A percentile compares a stretch with the other conserved stretches of the same genome.
phyloP scores from a whole-genome alignment of 1,284 basidiomycete genomes.

The Paramarasmius palmivorus region DNA sequence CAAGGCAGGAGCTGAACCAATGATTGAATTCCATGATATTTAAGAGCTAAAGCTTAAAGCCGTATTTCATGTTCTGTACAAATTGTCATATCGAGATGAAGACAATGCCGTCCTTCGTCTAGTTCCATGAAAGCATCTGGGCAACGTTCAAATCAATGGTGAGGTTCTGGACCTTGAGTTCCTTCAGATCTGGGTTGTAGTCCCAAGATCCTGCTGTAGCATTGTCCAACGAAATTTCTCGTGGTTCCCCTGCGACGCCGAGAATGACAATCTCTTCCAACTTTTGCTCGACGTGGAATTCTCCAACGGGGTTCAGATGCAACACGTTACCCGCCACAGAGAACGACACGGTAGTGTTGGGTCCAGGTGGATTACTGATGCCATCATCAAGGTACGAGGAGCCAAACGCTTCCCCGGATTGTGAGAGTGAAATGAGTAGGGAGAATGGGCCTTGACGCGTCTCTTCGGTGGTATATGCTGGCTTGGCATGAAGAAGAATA shows the following conservation, averaged over 20 bases:
- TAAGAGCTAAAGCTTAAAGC: too few species aligned
- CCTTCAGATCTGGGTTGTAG: background rate
- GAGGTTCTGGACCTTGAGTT: background rate
- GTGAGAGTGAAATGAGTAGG: conserved; percentile 53
- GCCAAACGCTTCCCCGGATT: conserved; percentile 49
- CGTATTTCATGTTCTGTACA: too few species aligned
- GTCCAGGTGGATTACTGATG: conserved; percentile 50
- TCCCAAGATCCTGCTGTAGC: background rate
- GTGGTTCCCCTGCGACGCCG: conserved; percentile 39
- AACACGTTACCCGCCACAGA: conserved; percentile 31
- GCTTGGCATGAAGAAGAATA: conserved; percentile 55
- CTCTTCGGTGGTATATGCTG: conserved; percentile 60
- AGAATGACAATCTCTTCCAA: conserved; percentile 50
- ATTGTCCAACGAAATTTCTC: conserved; percentile 29
- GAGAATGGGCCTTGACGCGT: conserved; percentile 55
- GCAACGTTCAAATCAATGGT: too few species aligned
- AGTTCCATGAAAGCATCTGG: too few species aligned
- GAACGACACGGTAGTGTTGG: conserved; percentile 47
- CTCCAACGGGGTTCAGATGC: conserved; percentile 38
- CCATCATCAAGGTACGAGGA: conserved; percentile 69
- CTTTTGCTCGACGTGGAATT: conserved; percentile 41
- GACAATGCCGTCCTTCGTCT: too few species aligned
- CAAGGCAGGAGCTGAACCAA: too few species aligned
- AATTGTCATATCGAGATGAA: too few species aligned
- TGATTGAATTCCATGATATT: too few species aligned